Percentiles rank a stretch among this genome's conserved stretches.
phyloP scores from a whole-genome alignment of 129 eudicot species.

The Artemisia argyi region DNA sequence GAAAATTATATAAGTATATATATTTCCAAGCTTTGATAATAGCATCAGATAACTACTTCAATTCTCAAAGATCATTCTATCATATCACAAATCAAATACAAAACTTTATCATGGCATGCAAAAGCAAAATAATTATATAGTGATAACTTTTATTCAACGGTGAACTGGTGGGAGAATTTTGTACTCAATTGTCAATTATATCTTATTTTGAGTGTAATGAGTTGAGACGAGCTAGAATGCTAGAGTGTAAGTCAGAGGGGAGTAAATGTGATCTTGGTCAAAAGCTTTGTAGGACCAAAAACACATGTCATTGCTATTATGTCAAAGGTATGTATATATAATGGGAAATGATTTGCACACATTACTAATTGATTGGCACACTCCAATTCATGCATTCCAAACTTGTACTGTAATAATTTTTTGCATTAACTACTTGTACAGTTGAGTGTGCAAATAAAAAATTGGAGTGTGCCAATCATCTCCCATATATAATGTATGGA shows the following conservation, averaged over 20 bases:
- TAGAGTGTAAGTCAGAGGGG: conserved; percentile 22
- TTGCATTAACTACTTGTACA: no score
- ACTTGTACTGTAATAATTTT: no score
- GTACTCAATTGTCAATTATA: conserved; percentile 31
- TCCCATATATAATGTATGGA: conserved; percentile 10
- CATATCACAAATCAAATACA: background rate
- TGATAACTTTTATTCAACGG: background rate
- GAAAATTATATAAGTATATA: no score
- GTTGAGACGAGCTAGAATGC: background rate
- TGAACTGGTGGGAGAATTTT: conserved; percentile 6
- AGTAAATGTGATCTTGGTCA: conserved; percentile 28
- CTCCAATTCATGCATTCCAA: no score
- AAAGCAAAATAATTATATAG: conserved; percentile 5
- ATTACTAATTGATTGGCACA: no score
- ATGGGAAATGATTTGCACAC: no score
- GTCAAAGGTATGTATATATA: conserved; percentile 14
- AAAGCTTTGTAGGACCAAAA: conserved; percentile 29
- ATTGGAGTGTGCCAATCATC: no score
- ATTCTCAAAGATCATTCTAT: no score
- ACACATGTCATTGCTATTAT: conserved; percentile 23
- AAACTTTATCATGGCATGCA: background rate
- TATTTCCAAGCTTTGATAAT: no score
- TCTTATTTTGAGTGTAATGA: conserved; percentile 27
- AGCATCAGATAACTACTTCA: no score
- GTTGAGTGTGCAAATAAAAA: no score